Conservation (phyloP, 176 grass and related monocot species). For the Carex littledalei region DNA sequence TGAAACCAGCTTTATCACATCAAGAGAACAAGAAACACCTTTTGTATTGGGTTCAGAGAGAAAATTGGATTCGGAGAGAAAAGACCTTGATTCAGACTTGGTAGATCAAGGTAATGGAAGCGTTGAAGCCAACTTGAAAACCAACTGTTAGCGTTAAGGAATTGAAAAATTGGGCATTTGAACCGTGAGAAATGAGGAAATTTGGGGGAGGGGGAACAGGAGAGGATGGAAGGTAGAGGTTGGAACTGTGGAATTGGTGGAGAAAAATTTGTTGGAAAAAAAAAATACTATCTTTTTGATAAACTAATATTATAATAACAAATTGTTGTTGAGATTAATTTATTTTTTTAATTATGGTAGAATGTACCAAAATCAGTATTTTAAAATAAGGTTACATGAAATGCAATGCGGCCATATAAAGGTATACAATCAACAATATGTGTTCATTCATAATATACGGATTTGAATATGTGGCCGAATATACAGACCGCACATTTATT, state of each 20-base stretch:
- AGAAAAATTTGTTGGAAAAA: conserved; percentile 22
- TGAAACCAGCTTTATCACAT: not conserved
- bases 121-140: not conserved
- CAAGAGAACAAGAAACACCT: conserved; percentile 1
- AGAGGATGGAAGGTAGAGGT: conserved; percentile 14
- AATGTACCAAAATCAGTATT: not conserved
- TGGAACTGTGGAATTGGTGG: conserved; percentile 22
- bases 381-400: no score
- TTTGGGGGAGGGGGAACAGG: conserved; percentile 1
- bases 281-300: not conserved
- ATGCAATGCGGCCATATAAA: no score
- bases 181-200: conserved; percentile 18
- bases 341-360: not conserved
- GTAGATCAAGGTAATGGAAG: conserved; percentile 18
- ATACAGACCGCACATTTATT: no score
- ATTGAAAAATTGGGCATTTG: conserved; percentile 14
- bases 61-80: conserved; percentile 11
- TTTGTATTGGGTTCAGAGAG: conserved; percentile 12
- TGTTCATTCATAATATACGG: no score
- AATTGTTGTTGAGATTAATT: conserved; percentile 16
- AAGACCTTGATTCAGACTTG: conserved; percentile 4
- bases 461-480: no score
- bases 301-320: conserved; percentile 20
- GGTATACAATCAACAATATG: no score
- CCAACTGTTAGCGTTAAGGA: not conserved